Percentiles rank a stretch among this genome's conserved stretches.
Conservation (phyloP, 306 rosid genomes). For the Fragaria ananassa region DNA sequence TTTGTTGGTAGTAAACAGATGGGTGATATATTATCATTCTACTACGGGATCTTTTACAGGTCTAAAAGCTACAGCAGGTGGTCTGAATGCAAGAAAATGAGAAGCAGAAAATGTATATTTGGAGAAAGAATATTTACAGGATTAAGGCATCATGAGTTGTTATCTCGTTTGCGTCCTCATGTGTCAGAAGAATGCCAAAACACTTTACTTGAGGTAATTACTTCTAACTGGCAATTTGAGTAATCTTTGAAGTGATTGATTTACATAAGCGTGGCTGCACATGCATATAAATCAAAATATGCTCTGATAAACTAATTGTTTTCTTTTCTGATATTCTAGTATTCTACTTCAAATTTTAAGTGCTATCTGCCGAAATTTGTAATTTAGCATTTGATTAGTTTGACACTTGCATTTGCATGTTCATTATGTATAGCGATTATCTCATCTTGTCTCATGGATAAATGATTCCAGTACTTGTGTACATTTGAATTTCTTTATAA, state of each 20-base stretch:
- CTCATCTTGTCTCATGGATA: not conserved
- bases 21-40: constrained; percentile 76
- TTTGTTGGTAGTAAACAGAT: constrained; percentile 59
- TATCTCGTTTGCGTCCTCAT: constrained; percentile 59
- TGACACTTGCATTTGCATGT: not conserved
- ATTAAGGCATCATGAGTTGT: constrained; percentile 73
- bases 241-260: not conserved
- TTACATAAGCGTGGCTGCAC: not conserved
- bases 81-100: constrained; percentile 65
- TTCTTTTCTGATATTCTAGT: not conserved
- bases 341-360: not conserved
- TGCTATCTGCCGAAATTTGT: not conserved
- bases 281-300: not conserved
- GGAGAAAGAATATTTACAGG: constrained; percentile 80
- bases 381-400: not conserved
- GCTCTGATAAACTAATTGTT: not conserved
- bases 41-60: constrained; percentile 75
- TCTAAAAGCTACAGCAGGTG: constrained; percentile 70
- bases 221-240: constrained; percentile 1
- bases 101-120: constrained; percentile 53
- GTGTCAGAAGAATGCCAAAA: constrained; percentile 49
- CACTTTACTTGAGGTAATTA: constrained; percentile 54
- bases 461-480: not conserved
- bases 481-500: not conserved
- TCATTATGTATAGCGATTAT: not conserved